Evolutionary conservation across 1,139 yeast genomes (phyloP).

Genomic region (Zygoascus hellenicus): DNA sequence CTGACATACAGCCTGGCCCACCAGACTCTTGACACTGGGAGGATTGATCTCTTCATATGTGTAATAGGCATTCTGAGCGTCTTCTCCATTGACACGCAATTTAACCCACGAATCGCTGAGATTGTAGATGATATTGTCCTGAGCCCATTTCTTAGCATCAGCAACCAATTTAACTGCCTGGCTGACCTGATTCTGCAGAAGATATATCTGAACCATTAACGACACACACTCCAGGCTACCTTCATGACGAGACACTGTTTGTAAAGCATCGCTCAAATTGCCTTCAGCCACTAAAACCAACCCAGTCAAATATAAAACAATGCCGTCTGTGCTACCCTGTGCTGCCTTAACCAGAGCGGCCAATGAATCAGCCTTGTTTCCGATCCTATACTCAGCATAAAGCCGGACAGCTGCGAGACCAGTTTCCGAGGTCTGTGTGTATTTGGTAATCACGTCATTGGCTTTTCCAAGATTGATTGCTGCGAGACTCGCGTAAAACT

Average conservation of each 20-base stretch:
- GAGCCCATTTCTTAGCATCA: conserved; percentile 45
- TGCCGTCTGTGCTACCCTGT: conserved; percentile 20
- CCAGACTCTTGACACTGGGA: conserved; percentile 45
- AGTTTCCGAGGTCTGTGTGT: conserved; percentile 20
- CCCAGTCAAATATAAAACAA: conserved; percentile 34
- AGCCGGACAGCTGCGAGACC: conserved; percentile 21
- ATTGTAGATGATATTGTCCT: conserved; percentile 63
- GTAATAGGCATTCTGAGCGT: conserved; percentile 57
- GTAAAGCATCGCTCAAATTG: conserved; percentile 32
- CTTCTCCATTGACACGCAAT: conserved; percentile 52
- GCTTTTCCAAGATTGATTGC: conserved; percentile 33
- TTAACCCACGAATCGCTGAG: conserved; percentile 63
- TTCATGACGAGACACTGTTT: conserved; percentile 28
- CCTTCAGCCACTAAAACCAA: conserved; percentile 30
- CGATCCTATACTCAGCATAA: conserved; percentile 22
- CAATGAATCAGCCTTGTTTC: conserved; percentile 21
- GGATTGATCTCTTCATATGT: conserved; percentile 67
- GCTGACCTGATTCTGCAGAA: conserved; percentile 32
- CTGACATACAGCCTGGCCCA: conserved; percentile 45
- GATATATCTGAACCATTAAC: conserved; percentile 34
- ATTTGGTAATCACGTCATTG: conserved; percentile 27
- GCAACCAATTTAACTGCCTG: conserved; percentile 33
- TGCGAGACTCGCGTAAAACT: conserved; percentile 33
- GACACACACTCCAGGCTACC: conserved; percentile 36
- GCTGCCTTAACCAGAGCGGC: conserved; percentile 23